Percentiles rank a stretch among this genome's conserved stretches.
Conservation (phyloP, 1,284 basidiomycete genomes). For the Ganoderma resinaceum region DNA sequence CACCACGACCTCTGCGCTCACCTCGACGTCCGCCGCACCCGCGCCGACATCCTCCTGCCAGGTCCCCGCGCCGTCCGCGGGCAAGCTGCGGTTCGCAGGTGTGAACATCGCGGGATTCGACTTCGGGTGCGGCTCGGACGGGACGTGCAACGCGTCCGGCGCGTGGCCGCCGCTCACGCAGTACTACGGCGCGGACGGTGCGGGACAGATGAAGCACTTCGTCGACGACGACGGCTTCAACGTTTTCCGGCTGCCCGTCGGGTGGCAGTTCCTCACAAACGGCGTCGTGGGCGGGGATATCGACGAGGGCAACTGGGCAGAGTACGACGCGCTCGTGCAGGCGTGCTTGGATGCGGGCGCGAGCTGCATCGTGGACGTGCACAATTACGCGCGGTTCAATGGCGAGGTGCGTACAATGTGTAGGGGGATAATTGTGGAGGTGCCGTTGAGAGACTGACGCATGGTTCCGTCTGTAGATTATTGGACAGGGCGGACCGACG, state of each 20-base stretch:
- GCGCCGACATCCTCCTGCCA: conserved; percentile 23
- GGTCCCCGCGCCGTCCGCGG: conserved; percentile 27
- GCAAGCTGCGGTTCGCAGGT: conserved; percentile 39
- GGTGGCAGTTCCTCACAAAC: conserved; percentile 63
- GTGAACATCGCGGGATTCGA: conserved; percentile 59
- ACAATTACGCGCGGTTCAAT: conserved; percentile 65
- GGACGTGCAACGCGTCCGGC: conserved; percentile 46
- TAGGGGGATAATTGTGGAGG: background rate
- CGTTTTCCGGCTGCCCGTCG: conserved; percentile 58
- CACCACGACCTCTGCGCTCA: conserved; percentile 16
- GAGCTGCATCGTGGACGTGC: conserved; percentile 62
- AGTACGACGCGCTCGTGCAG: conserved; percentile 61
- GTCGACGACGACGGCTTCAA: conserved; percentile 57
- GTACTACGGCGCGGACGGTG: conserved; percentile 52
- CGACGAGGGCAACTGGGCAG: conserved; percentile 51
- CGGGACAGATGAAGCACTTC: conserved; percentile 65
- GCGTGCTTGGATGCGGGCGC: conserved; percentile 50
- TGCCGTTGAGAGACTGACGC: background rate
- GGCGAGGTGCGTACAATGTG: conserved; percentile 41
- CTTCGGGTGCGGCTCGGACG: conserved; percentile 53
- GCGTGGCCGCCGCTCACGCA: conserved; percentile 53
- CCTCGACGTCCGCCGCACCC: conserved; percentile 16
- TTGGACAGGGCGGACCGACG: conserved; percentile 67
- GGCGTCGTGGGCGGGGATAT: conserved; percentile 51
- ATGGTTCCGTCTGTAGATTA: conserved; percentile 44